Percentiles rank a stretch among this genome's conserved stretches.
Evolutionary conservation across 768 basidiomycete genomes (phyloP).

Genomic region (Auricularia auricula-judae): DNA sequence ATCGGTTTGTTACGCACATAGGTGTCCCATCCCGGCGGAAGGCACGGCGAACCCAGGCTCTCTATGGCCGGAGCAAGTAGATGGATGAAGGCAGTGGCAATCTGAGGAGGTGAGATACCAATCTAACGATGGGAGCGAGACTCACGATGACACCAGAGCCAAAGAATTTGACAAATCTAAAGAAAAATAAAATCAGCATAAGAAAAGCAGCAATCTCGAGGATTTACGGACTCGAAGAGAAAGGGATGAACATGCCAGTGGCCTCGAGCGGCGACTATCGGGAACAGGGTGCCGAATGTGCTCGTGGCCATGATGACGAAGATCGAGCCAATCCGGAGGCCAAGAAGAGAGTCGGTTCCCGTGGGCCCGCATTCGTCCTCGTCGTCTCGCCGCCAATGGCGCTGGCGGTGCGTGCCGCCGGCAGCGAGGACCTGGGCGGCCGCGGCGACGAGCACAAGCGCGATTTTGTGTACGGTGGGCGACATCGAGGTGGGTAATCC

Average conservation of each 20-base stretch:
- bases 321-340: slow-evolving; percentile 41
- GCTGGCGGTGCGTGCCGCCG: too few relatives aligned
- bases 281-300: slow-evolving; percentile 54
- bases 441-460: too few relatives aligned
- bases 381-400: too few relatives aligned
- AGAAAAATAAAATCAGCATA: too few relatives aligned
- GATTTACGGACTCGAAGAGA: slow-evolving; percentile 54
- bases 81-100: slow-evolving; percentile 86
- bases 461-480: too few relatives aligned
- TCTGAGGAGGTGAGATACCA: slow-evolving; percentile 29
- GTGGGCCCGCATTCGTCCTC: too few relatives aligned
- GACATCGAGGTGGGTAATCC: too few relatives aligned
- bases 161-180: slow-evolving; percentile 79
- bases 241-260: slow-evolving; percentile 41
- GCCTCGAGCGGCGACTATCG: slow-evolving; percentile 47
- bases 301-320: slow-evolving; percentile 64
- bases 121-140: slow-evolving; percentile 6
- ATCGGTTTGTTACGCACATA: slow-evolving; percentile 45
- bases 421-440: too few relatives aligned
- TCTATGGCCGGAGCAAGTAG: slow-evolving; percentile 66
- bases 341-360: too few relatives aligned
- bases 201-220: too few relatives aligned
- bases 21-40: slow-evolving; percentile 53
- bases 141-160: slow-evolving; percentile 81
- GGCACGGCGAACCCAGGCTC: slow-evolving; percentile 59